Base-by-base conservation (phyloP, 345 rosid species). In the Raphanus sativus region DNA sequence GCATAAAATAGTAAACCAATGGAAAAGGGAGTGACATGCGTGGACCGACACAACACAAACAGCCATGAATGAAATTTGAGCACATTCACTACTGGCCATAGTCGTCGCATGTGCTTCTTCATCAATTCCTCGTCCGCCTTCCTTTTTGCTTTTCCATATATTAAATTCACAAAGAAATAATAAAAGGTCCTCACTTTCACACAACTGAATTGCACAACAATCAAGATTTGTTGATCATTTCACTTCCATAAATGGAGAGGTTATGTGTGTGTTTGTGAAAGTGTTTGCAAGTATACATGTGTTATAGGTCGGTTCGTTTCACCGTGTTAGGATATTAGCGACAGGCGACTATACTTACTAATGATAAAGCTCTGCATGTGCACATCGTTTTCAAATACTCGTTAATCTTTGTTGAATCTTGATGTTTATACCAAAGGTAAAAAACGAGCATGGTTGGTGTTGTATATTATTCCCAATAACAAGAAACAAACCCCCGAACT, bases 41-140 rank as follows among this genome's bases (percentile, higher is more conserved):
- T 78, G 81, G 81, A 73, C 81, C 81, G 81, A 78, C 77, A 78
- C 81, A 73, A 67, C 65, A 45, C 8, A 78, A 78, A 78, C 81
- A 72, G 81, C 78, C 69, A 78, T 78, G 63, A 78, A 78, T 78
- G 70, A 63, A 66, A 60, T 34, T 40, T 73, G 65, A 52, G 61
- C 71, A 70, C 70, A 77, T 77, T 77, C 81, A 70, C 66, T 55
- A 63, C 6, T 62, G 56, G 60, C 40, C 75, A n/a, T 77, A 63
- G 76, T 64, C 75, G 3, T 66, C 58, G 81, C 74, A 78, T 78
- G 81, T 73, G 81, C 81, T 73, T 73, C 81, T 73, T 73, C 77
- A 73, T 78, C 74, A 78, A 60, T 73, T 73, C 62, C 40, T 65
- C 67, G 1, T 24, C 62, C 56, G 61, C 29, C 28, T 67, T 75